Base-by-base conservation (phyloP, 2,329 filamentous ascomycete species). In the Calonectria fujianensis region DNA sequence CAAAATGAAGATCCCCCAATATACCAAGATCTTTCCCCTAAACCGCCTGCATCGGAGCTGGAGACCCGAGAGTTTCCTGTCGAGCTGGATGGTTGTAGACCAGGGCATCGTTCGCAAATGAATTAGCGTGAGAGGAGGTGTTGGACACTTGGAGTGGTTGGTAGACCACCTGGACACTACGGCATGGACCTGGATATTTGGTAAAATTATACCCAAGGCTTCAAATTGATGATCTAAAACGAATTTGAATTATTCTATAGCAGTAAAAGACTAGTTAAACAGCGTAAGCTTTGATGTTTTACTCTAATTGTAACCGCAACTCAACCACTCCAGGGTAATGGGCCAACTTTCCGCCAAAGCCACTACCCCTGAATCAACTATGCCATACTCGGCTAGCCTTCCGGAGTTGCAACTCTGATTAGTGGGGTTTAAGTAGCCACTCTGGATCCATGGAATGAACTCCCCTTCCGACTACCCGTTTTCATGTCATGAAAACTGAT, bases 401-500 rank as follows among this genome's bases (percentile, higher is more conserved):
- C 59, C 59, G 59, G 59, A 64, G 59, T 64, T 1, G 18, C 4
- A 63, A 64, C 59, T 64, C 27, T 64, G 32, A 64, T 64, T n/a
- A 45, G 39, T 37, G 59, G 59, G 18, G 24, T 31, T 8, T 3
- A 9, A 32, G 27, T 18, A 24, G 24, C 24, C 2, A 24, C 24
- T 18, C 16, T 31, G 9, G 27, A 24, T 29, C 7, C 1, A 14
- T 64, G 61, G 37, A 32, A 11, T 10, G 29, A 31, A 48, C 31
- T 45, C 41, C 61, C 27, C 37, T 39, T 32, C 27, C 18, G 18
- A 64, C n/a, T 27, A 64, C 29, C 8, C 20, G 32, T 64, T 27
- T 18, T 31, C 27, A 54, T 31, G 45, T 32, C 27, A 31, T 54
- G 27, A 54, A 31, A 20, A 32, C 24, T 18, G 18, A 29, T 18